Evolutionary conservation across 352 stramenopile genomes (phyloP).

Genomic region (Pythium sukuiense): DNA sequence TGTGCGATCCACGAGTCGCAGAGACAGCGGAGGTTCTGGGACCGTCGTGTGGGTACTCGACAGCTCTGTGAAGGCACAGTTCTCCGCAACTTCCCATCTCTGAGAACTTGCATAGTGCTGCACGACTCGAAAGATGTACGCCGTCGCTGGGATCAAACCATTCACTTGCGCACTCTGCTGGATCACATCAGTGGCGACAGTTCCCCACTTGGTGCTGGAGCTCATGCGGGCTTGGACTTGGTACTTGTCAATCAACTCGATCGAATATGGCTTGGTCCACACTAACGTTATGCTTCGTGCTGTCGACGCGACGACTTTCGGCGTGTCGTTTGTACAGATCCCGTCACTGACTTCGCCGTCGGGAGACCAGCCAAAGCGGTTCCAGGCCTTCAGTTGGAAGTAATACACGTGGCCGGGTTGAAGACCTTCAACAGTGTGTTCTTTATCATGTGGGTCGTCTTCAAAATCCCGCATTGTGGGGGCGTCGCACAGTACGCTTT

Average conservation of each 20-base stretch:
- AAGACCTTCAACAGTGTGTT: conserved; percentile 36
- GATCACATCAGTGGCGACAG: conserved; percentile 19
- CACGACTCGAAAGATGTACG: conserved; percentile 53
- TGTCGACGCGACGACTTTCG: conserved; percentile 34
- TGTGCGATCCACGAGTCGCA: conserved; percentile 38
- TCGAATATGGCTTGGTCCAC: conserved; percentile 56
- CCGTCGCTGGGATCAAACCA: conserved; percentile 38
- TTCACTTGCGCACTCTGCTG: conserved; percentile 31
- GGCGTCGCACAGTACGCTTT: conserved; percentile 34
- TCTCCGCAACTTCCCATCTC: conserved; percentile 38
- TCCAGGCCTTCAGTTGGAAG: conserved; percentile 46
- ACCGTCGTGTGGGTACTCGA: conserved; percentile 32
- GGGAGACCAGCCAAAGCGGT: conserved; percentile 49
- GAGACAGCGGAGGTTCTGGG: conserved; percentile 37
- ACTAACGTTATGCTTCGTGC: conserved; percentile 40
- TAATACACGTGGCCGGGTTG: conserved; percentile 49
- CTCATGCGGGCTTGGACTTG: conserved; percentile 40
- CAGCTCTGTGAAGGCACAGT: conserved; percentile 33
- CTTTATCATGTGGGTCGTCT: conserved; percentile 22
- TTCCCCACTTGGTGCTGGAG: conserved; percentile 40
- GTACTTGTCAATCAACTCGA: conserved; percentile 49
- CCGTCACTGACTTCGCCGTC: conserved; percentile 49
- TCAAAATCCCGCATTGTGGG: conserved; percentile 30
- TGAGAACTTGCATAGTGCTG: conserved; percentile 37
- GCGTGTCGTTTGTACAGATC: conserved; percentile 55